A percentile compares a stretch with the other conserved stretches of the same genome.
Conservation (phyloP, 2,329 filamentous ascomycete species). For the Lachnellula subtilissima region DNA sequence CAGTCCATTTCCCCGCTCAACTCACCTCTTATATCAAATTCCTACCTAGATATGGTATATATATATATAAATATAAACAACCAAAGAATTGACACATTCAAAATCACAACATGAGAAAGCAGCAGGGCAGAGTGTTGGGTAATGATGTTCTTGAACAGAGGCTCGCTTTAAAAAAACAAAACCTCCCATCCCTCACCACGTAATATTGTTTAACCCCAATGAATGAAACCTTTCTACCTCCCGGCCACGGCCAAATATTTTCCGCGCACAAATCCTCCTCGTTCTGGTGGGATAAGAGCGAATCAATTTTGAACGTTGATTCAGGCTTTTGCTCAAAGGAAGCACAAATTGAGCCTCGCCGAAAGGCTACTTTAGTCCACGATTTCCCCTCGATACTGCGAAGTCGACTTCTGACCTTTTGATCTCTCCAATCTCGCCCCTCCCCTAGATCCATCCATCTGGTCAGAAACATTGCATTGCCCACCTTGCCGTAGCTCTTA, state of each 20-base stretch:
- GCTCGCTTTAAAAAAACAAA: neutral
- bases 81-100: too few species aligned
- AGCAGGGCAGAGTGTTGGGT: too few species aligned
- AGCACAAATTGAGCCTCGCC: constrained; percentile 11
- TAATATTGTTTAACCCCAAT: constrained; percentile 1
- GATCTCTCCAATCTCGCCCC: constrained; percentile 2
- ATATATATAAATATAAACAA: too few species aligned
- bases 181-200: constrained; percentile 2
- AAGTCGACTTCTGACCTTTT: constrained; percentile 8
- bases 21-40: too few species aligned
- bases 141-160: too few species aligned
- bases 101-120: too few species aligned
- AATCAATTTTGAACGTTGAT: constrained; percentile 11
- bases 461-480: constrained; percentile 13
- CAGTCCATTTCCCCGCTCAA: too few species aligned
- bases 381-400: neutral
- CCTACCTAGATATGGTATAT: too few species aligned
- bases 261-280: constrained; percentile 4
- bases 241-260: constrained; percentile 4
- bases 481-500: constrained; percentile 8
- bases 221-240: constrained; percentile 1
- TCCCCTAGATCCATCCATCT: constrained; percentile 16
- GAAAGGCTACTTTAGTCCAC: neutral
- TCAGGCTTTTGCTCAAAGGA: constrained; percentile 9
- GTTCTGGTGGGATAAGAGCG: constrained; percentile 7